phyloP scores from a whole-genome alignment of 768 basidiomycete genomes.

The Amanita exitialis region DNA sequence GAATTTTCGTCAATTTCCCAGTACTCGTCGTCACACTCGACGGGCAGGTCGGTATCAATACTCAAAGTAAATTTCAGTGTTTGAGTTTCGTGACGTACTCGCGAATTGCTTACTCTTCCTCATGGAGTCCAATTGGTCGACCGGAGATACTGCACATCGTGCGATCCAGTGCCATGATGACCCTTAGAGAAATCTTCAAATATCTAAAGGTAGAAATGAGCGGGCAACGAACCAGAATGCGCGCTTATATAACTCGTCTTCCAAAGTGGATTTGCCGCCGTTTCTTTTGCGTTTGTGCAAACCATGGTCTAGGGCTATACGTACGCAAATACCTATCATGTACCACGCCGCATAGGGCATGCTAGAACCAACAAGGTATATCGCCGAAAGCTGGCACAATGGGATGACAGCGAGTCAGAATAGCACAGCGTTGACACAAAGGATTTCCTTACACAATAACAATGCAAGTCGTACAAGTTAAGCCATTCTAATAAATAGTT shows the following conservation, averaged over 20 bases:
- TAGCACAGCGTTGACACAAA: conserved; percentile 29
- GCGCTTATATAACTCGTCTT: conserved; percentile 55
- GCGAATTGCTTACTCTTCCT: conserved; percentile 52
- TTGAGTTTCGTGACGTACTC: not conserved
- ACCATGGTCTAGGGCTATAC: conserved; percentile 53
- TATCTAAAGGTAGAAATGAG: not conserved
- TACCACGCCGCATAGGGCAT: conserved; percentile 48
- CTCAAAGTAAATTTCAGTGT: conserved; percentile 18
- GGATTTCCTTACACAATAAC: conserved; percentile 41
- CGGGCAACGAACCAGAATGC: conserved; percentile 35
- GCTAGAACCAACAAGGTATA: conserved; percentile 30
- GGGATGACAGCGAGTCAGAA: not conserved
- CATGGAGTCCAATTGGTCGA: conserved; percentile 54
- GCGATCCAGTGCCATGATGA: conserved; percentile 22
- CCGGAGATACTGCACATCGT: conserved; percentile 42
- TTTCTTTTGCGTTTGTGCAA: conserved; percentile 41
- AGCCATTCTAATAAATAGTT: conserved; percentile 47
- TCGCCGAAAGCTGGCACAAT: conserved; percentile 17
- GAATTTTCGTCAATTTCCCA: conserved; percentile 36
- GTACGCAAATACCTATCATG: conserved; percentile 45
- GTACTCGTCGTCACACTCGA: conserved; percentile 45
- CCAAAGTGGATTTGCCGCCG: conserved; percentile 20
- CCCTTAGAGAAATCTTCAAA: conserved; percentile 12
- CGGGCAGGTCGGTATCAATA: conserved; percentile 56
- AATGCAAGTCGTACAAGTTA: conserved; percentile 62